Percentiles rank a stretch among this genome's conserved stretches.
Evolutionary conservation across 1,139 yeast genomes (phyloP).

Genomic region (Diutina scorzettiae): DNA sequence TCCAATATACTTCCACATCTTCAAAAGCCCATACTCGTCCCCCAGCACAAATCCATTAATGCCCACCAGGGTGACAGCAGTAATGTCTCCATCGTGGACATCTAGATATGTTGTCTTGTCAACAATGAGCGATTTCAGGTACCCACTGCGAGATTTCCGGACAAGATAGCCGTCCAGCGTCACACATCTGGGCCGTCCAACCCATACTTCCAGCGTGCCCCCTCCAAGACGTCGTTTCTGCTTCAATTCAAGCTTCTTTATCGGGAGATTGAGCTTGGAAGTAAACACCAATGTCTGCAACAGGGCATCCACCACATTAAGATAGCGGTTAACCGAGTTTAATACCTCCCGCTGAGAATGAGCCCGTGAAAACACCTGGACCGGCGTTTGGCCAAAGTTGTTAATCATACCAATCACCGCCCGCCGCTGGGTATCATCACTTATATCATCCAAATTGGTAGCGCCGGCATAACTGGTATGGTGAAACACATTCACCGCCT

Average conservation of each 20-base stretch:
- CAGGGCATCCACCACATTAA: constrained; percentile 16
- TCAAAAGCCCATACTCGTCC: constrained; percentile 41
- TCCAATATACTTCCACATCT: constrained; percentile 38
- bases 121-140: constrained; percentile 22
- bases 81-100: constrained; percentile 26
- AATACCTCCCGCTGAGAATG: constrained; percentile 43
- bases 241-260: constrained; percentile 29
- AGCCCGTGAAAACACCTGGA: constrained; percentile 50
- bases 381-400: constrained; percentile 85
- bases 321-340: constrained; percentile 23
- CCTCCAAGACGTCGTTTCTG: constrained; percentile 10
- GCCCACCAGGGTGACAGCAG: constrained; percentile 25
- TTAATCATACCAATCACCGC: constrained; percentile 77
- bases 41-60: constrained; percentile 37
- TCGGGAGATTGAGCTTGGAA: constrained; percentile 22
- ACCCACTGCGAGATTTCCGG: constrained; percentile 16
- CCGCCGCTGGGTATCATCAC: constrained; percentile 58
- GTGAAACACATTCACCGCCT: constrained; percentile 63
- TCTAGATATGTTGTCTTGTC: constrained; percentile 31
- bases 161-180: constrained; percentile 27
- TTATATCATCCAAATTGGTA: constrained; percentile 57
- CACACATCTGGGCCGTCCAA: constrained; percentile 29
- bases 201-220: constrained; percentile 23
- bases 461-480: constrained; percentile 77
- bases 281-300: constrained; percentile 14